Base-by-base conservation (phyloP, 148 eudicot species). In the Spergularia bocconei region DNA sequence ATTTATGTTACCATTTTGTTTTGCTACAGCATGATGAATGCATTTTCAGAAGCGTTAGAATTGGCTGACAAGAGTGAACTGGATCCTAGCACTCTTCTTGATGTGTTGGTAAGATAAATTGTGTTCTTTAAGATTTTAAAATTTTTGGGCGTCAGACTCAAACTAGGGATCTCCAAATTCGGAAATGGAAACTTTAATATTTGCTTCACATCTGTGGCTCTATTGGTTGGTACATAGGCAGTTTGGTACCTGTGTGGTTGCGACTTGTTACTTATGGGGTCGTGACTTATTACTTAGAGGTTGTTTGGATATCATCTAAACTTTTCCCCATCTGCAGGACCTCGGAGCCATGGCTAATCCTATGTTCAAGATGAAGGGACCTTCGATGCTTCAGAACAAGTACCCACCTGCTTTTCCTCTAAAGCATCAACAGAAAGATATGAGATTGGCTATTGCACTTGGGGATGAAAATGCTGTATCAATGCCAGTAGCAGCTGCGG, bases 361-460 rank as follows among this genome's bases (percentile, higher is more conserved):
- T 12, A 90, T 96, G 99, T 96, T 96, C 89, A 96, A 83, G 86
- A 58, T 89, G 93, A 96, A 96, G 79, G 99, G 99, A 56, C 97
- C 99, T 7, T 71, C 92, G 38, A 96, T 96, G 98, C 85, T 92
- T 70, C 75, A 91, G 75, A 85, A 79, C 59, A 87, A 71, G 61
- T 96, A 92, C 74, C 55, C 91, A 6, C 98, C 99, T 75, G 97
- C 97, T 55, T 96, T 96, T 85, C 99, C 99, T 70, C 76, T 92
- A 68, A 96, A 96, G 85, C 99, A 96, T 81, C 99, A 96, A 81
- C 99, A 96, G 82, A 96, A 96, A 71, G 99, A 96, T 73, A 96
- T 96, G 99, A 87, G 99, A 77, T 78, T 96, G 87, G 99, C 99
- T 58, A 88, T 96, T 73, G 91, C 98, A 59, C 99, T 96, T 19